A percentile compares a stretch with the other conserved stretches of the same genome.
Conservation (phyloP, 1,284 basidiomycete genomes). For the Chondrostereum purpureum region DNA sequence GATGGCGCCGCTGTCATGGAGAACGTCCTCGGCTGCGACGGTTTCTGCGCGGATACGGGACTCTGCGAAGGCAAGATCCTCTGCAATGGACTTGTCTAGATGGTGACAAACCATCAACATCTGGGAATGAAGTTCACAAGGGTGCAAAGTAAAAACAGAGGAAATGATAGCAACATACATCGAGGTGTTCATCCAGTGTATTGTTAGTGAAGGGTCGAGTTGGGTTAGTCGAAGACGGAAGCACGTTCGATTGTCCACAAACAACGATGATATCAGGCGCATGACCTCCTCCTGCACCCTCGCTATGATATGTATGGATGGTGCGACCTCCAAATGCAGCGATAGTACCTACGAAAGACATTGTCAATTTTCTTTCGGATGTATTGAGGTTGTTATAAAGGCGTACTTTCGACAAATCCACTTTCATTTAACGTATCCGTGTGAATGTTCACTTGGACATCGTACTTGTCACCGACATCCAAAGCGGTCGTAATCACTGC, state of each 20-base stretch:
- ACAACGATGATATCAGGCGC: slow-evolving; percentile 98
- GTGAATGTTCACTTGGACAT: slow-evolving; percentile 97
- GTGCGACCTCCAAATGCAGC: slow-evolving; percentile 86
- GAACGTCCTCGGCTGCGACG: slow-evolving; percentile 94
- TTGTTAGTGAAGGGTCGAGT: slow-evolving; percentile 90
- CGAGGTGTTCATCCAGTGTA: slow-evolving; percentile 95
- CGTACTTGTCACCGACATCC: slow-evolving; percentile 84
- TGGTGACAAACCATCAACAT: slow-evolving; percentile 99
- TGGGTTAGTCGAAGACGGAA: slow-evolving; percentile 98
- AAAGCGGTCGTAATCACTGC: slow-evolving; percentile 77
- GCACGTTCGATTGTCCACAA: slow-evolving; percentile 83
- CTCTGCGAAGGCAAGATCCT: slow-evolving; percentile 96
- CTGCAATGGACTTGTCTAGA: slow-evolving; percentile 81
- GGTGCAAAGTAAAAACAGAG: slow-evolving; percentile 1
- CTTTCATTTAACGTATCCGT: slow-evolving; percentile 96
- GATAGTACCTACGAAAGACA: slow-evolving; percentile 73
- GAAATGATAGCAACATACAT: too few relatives aligned
- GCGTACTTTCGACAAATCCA: slow-evolving; percentile 87
- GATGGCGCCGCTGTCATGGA: slow-evolving; percentile 93
- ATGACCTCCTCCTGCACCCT: slow-evolving; percentile 93
- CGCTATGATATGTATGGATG: slow-evolving; percentile 97
- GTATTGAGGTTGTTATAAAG: too few relatives aligned
- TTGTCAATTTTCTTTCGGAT: too few relatives aligned
- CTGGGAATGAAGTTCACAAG: slow-evolving; percentile 30
- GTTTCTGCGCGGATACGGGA: slow-evolving; percentile 97